Evolutionary conservation across 306 rosid species (phyloP), one percentile per base, ranked within the genome.

Genomic region (Ziziphus jujuba): DNA sequence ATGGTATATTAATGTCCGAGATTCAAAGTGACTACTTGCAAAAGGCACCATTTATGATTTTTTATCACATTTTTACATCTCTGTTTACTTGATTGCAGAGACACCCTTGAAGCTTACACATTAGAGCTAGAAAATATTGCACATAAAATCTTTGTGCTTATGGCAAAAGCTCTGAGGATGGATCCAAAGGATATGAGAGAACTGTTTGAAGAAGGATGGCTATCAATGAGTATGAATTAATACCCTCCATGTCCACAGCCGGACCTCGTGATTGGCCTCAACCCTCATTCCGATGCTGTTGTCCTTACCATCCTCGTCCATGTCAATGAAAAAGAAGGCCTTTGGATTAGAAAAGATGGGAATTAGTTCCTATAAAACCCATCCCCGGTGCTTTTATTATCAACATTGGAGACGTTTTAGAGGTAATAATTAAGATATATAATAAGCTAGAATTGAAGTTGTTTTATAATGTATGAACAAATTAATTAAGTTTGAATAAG

Each of bases 211-310:
- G 75, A 75, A 28, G 80, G 84, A 44, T 5, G 10, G 17, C 67
- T 69, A 3, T 21, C 48, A 20, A 45, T 77, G 56, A 76, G 85
- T n/a, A 76, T 80, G 69, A 80, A 80, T 38, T 80, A 67, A 40
- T 76, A 80, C 69, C 79, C 84, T 45, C 85, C 82, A 48, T 81
- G 85, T 60, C 78, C 78, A 4, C 74, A 76, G 19, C 79, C 85
- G 8, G 79, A 81, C 17, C 50, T 65, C 33, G 87, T 45, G 1
- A 69, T 65, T 22, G 87, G 82, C 33, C 40, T 82, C 61, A 75
- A 19, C 40, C 49, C 72, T 56, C 79, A 75, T 40, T 75, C 84
- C 1, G 87, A 79, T 49, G 13, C 55, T 0, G 40, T 14, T 14
- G 79, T 20, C 47, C 22, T 82, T 16, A 78, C 87, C 8, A 75